Evolutionary conservation across 1,284 basidiomycete species (phyloP), one percentile per base, ranked within the genome.

Genomic region (Ustilago bromivora): DNA sequence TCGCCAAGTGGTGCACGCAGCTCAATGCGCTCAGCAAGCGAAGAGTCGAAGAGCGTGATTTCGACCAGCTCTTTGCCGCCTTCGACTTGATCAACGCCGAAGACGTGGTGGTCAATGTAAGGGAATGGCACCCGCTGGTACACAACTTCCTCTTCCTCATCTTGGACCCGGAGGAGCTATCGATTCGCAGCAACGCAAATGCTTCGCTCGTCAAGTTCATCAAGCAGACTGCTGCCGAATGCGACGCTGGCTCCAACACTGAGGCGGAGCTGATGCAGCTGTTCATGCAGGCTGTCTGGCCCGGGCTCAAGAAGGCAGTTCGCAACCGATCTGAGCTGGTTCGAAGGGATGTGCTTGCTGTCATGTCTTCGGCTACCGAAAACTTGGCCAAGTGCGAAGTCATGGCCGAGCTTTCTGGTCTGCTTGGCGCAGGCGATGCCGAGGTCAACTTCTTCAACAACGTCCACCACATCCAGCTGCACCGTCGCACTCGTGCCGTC

Each of bases 371-470:
- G 76, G 92, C 93, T 0, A 91, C 96, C 4, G 88, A 89, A 46
- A 66, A 79, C 36, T 73, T 85, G 28, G 87, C 89, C 2, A 86
- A 88, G n/a, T 88, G 94, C 23, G 85, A 87, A 0, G 87, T 89
- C 2, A 87, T 98, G 47, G 90, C 90, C 55, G 95, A 98, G 83
- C 92, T 98, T 91, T 90, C 88, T 8, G 89, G 91, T 11, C 88
- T 99, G 11, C 89, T 98, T n/a, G 94, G 93, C 4, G 91, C 90
- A 17, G 95, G 94, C 0, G 96, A 99, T 82, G 93, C 94, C 55
- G 97, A 99, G 86, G 95, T 94, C 34, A 96, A 92, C 85, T 96
- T 99, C 88, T 98, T 99, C 89, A 92, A 92, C 88, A 99, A 99
- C 87, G 91, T 99, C 59, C 91, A 93, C 76, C 97, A 99, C 86